Evolutionary conservation across 2,329 filamentous ascomycete species (phyloP).

Genomic region (Cercospora sesami): DNA sequence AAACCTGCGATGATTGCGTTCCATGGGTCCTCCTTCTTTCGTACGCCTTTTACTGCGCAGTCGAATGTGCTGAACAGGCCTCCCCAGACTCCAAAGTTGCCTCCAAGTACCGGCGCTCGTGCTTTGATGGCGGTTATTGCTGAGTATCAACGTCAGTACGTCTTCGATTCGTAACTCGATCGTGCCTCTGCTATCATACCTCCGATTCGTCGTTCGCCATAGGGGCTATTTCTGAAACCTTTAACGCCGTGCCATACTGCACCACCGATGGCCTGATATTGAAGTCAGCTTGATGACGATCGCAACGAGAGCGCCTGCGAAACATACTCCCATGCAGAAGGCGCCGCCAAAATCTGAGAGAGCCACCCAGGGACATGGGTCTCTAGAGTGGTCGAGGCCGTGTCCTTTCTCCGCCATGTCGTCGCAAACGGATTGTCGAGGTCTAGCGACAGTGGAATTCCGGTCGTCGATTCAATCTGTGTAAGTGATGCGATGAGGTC

Average conservation of each 20-base stretch:
- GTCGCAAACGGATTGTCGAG: conserved; percentile 4
- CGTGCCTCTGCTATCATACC: conserved; percentile 42
- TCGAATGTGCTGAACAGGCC: conserved; percentile 95
- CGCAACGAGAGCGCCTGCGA: not conserved
- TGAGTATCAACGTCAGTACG: conserved; percentile 21
- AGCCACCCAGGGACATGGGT: conserved; percentile 95
- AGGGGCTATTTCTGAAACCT: conserved; percentile 56
- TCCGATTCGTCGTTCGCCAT: conserved; percentile 93
- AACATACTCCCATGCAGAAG: conserved; percentile 90
- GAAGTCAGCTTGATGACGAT: not conserved
- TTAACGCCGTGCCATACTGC: conserved; percentile 97
- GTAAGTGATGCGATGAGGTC: not conserved
- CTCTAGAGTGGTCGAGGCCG: conserved; percentile 84
- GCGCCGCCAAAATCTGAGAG: conserved; percentile 97
- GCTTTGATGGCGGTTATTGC: conserved; percentile 96
- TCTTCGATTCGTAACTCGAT: not conserved
- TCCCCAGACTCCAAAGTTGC: conserved; percentile 98
- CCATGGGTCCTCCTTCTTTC: conserved; percentile 95
- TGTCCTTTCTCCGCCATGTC: conserved; percentile 34
- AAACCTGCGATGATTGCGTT: conserved; percentile 98
- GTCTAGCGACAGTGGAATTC: not conserved
- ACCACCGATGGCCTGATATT: conserved; percentile 38
- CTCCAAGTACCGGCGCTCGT: conserved; percentile 89
- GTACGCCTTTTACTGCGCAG: conserved; percentile 85
- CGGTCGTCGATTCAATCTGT: not conserved